Evolutionary conservation across 2,329 filamentous ascomycete species (phyloP).

Genomic region (Geosmithia morbida): DNA sequence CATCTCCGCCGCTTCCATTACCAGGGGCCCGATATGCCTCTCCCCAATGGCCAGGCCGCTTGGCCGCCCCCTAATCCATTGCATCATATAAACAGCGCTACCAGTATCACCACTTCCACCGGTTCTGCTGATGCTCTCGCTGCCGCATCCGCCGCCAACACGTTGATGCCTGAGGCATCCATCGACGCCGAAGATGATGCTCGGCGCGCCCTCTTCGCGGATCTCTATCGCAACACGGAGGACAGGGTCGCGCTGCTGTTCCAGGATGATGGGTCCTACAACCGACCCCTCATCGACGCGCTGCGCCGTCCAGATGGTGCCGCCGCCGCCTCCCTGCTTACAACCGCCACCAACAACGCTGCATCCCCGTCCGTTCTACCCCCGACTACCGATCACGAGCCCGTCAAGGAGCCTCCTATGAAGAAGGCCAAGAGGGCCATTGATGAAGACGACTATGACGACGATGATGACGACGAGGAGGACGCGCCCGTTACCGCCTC

Average conservation of each 20-base stretch:
- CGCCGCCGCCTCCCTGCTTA: background rate
- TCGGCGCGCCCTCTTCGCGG: slow-evolving; percentile 59
- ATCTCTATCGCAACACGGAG: slow-evolving; percentile 66
- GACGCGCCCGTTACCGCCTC: slow-evolving; percentile 39
- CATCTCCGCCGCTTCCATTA: slow-evolving; percentile 31
- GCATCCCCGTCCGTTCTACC: slow-evolving; percentile 23
- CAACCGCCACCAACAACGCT: slow-evolving; percentile 16
- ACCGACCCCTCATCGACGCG: slow-evolving; percentile 36
- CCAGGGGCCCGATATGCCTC: slow-evolving; percentile 45
- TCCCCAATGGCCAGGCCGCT: slow-evolving; percentile 49
- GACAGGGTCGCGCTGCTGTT: slow-evolving; percentile 68
- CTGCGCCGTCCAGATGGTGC: slow-evolving; percentile 21
- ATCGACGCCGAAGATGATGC: slow-evolving; percentile 52
- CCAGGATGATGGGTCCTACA: slow-evolving; percentile 37
- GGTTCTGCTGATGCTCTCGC: slow-evolving; percentile 51
- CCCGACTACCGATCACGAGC: slow-evolving; percentile 42
- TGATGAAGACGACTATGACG: slow-evolving; percentile 75
- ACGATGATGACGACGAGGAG: slow-evolving; percentile 65
- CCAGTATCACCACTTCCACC: slow-evolving; percentile 27
- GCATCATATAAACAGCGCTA: slow-evolving; percentile 25
- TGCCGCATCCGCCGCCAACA: slow-evolving; percentile 38
- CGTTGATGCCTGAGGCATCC: slow-evolving; percentile 38
- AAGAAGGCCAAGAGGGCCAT: slow-evolving; percentile 69
- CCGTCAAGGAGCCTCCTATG: slow-evolving; percentile 43
- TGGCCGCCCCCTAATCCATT: slow-evolving; percentile 44